Base-by-base conservation (phyloP, 1,284 basidiomycete genomes). In the Ganoderma lucidum region DNA sequence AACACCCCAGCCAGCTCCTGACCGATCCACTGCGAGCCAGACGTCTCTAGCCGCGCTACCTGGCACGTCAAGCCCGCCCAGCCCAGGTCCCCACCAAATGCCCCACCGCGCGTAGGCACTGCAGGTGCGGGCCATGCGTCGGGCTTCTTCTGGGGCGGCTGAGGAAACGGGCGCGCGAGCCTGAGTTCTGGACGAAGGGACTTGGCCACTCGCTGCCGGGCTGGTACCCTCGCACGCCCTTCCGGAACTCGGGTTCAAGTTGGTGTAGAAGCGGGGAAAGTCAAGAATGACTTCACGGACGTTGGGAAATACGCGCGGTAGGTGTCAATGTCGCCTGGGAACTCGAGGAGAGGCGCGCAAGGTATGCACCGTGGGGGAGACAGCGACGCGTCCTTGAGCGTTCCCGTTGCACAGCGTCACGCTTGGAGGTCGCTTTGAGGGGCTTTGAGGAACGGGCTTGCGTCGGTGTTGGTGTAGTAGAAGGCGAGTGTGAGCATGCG, bases 111-210 rank as follows among this genome's bases (percentile, higher is more conserved):
- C 53, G 53, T 14, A 56, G 30, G 53, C 9, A 32, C 53, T 56
- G 53, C 30, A 56, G 15, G 53, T 35, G 53, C 53, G 53, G 53
- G 53, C 53, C 53, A 56, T 10, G 53, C 53, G 53, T 30, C 17
- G 14, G 53, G 5, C 53, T 17, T 6, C 6, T 17, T 17, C 5
- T 32, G 30, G 30, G 14, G 6, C 30, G 30, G 32, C 8, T 32
- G 6, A 56, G 28, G 32, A 56, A 15, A 15, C 15, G 53, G 3
- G 23, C 8, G 30, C 32, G 53, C 30, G 30, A 32, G 30, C 32
- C 30, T 15, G 30, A 32, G 4, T 2, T 17, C 8, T 56, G 23
- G 14, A 32, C 28, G 30, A 5, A 8, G 30, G 15, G 28, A 30
- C 28, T 6, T 1, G 53, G 8, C 17, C 53, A 35, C 32, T 12